Base-by-base conservation (phyloP, 345 rosid species). In the Citrus trifoliata region DNA sequence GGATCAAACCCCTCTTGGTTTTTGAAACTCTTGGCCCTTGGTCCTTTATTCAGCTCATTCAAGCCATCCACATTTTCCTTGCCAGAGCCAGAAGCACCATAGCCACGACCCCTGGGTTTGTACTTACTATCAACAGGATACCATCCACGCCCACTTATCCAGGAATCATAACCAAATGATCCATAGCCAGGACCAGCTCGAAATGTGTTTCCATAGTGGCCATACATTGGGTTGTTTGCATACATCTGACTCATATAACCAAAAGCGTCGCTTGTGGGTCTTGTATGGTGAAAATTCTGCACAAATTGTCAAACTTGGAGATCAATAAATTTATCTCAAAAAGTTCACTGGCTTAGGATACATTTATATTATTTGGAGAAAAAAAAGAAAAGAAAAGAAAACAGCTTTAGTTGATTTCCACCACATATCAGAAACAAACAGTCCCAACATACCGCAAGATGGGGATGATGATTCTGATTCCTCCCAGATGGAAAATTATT, bases 11-110 rank as follows among this genome's bases (percentile, higher is more conserved):
- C 93, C 69, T 85, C 87, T 70, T 84, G 86, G 70, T 59, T 88
- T 78, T 86, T 89, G 74, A 80, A 81, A 70, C 84, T 87, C 82
- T 85, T 88, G 42, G 87, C 86, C 78, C 98, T 88, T 24, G 97
- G 98, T 74, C 97, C 97, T 82, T 90, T 82, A 75, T 89, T 92
- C 66, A 94, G 89, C 90, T 94, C 98, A 42, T 86, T 91, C 70
- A 92, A 86, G 81, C 95, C 89, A 81, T 90, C 93, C 10, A 83
- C 74, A 75, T 89, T 94, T 85, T 92, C 95, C 71, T 87, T 90
- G 55, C 83, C 90, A 74, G 81, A 87, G 62, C 85, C 83, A 70
- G 75, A 80, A 19, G 74, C 84, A 18, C 83, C 87, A 55, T 82
- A 67, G 73, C 83, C 82, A 81, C 83, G 88, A 73, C 86, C 84